Evolutionary conservation across 768 basidiomycete genomes (phyloP).

Genomic region (Termitomyces sp.): DNA sequence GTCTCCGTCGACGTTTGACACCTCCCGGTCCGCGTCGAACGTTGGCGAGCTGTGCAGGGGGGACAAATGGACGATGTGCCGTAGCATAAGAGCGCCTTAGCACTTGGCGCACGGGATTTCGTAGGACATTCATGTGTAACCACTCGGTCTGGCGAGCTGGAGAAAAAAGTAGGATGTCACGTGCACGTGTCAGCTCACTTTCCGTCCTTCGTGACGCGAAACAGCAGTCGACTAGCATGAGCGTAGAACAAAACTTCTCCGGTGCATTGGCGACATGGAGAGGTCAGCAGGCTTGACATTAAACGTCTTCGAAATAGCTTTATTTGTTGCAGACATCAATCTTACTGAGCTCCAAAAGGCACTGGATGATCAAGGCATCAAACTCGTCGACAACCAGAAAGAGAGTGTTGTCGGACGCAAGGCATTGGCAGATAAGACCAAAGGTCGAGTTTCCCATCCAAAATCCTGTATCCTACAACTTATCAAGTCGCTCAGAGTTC

Average conservation of each 20-base stretch:
- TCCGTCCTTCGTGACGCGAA: constrained; percentile 2
- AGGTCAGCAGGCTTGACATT: constrained; percentile 39
- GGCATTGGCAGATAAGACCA: constrained; percentile 90
- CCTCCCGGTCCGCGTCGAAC: constrained; percentile 6
- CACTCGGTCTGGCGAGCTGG: background rate
- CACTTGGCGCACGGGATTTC: constrained; percentile 16
- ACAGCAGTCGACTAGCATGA: constrained; percentile 12
- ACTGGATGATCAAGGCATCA: constrained; percentile 87
- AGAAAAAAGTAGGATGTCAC: constrained; percentile 17
- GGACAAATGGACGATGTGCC: constrained; percentile 24
- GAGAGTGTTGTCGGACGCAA: constrained; percentile 93
- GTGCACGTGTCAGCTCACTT: constrained; percentile 15
- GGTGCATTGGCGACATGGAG: constrained; percentile 90
- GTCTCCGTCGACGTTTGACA: constrained; percentile 14
- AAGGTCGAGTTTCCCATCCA: constrained; percentile 49
- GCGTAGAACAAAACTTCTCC: constrained; percentile 80
- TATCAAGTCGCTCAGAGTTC: constrained; percentile 61
- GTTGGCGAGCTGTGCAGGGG: constrained; percentile 24
- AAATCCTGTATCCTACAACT: background rate
- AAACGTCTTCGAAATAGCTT: background rate
- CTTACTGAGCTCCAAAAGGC: constrained; percentile 89
- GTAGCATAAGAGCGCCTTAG: constrained; percentile 19
- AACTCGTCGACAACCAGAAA: constrained; percentile 98
- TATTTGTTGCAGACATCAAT: constrained; percentile 62
- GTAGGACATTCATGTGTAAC: constrained; percentile 23